Evolutionary conservation across 805 yeast species (phyloP).

Genomic region (Kazachstania bromeliacearum): DNA sequence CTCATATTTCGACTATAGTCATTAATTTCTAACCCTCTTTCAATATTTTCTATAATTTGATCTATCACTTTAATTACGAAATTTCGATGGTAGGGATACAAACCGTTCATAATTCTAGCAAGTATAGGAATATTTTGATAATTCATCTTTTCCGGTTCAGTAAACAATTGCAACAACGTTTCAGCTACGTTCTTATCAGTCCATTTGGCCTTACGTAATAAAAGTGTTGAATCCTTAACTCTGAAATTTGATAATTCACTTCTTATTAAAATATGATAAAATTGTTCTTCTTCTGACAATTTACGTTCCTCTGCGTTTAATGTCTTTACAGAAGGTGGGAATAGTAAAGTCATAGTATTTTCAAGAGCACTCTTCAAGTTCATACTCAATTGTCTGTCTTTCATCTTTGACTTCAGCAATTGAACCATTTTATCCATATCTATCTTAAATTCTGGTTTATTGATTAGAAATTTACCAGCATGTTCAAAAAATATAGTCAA

Average conservation of each 20-base stretch:
- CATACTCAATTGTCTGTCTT: constrained; percentile 39
- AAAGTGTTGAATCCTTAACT: constrained; percentile 27
- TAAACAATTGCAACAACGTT: constrained; percentile 36
- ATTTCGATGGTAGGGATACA: constrained; percentile 30
- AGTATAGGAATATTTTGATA: constrained; percentile 46
- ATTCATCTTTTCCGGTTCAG: constrained; percentile 51
- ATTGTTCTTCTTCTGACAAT: constrained; percentile 38
- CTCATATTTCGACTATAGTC: constrained; percentile 50
- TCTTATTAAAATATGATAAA: constrained; percentile 42
- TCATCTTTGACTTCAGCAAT: constrained; percentile 42
- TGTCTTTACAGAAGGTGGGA: constrained; percentile 43
- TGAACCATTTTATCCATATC: constrained; percentile 57
- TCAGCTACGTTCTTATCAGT: constrained; percentile 29
- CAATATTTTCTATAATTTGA: constrained; percentile 50
- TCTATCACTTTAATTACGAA: constrained; percentile 48
- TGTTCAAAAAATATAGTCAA: constrained; percentile 63
- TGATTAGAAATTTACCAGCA: constrained; percentile 56
- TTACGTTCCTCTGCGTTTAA: constrained; percentile 20
- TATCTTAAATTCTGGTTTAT: constrained; percentile 45
- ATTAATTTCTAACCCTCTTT: constrained; percentile 55
- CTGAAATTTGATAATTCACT: constrained; percentile 38
- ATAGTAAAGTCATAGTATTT: constrained; percentile 43
- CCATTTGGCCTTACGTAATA: constrained; percentile 41
- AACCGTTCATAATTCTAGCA: constrained; percentile 37
- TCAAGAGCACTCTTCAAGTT: constrained; percentile 52